Base-by-base conservation (phyloP, 805 yeast genomes). In the Candida tammaniensis region DNA sequence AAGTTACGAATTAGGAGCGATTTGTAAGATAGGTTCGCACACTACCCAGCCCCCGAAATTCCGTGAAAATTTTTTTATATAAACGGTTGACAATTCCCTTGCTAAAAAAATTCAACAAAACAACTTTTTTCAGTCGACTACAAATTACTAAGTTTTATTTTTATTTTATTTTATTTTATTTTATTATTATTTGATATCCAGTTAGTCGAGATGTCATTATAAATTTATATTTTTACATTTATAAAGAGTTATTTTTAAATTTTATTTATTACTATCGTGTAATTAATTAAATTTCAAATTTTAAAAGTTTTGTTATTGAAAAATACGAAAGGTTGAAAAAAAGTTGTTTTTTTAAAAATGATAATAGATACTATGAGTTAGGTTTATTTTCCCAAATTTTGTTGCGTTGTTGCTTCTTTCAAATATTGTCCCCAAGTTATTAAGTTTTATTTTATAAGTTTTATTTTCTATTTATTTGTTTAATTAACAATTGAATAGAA, bases 321-420 rank as follows among this genome's bases (percentile, higher is more conserved):
- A 29, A 24, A 17, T 15, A 30, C 24, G n/a, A n/a, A n/a, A n/a
- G n/a, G n/a, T n/a, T n/a, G n/a, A n/a, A 31, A 16, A 21, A 16
- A 34, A 34, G 32, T 34, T 34, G 37, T 34, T 23, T 30, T 30
- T n/a, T n/a, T n/a, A n/a, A 34, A 34, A 34, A 34, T 34, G 37
- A 34, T 34, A 23, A 7, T 23, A 16, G 37, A 15, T 28, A 28
- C 32, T 24, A 29, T 34, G 28, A 34, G 37, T 34, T 34, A 18
- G 19, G 18, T 25, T 9, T 24, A 14, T 10, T 13, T 21, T n/a
- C n/a, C n/a, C n/a, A 21, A 24, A 19, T 3, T 30, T 31, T 31
- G 27, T 31, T 31, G 34, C 34, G 17, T 31, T 31, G 34, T 31
- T 31, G 34, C 34, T 31, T 17, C 34, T n/a, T n/a, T n/a, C n/a